Base-by-base conservation (phyloP, 2,329 filamentous ascomycete species). In the Emericellopsis cladophorae region DNA sequence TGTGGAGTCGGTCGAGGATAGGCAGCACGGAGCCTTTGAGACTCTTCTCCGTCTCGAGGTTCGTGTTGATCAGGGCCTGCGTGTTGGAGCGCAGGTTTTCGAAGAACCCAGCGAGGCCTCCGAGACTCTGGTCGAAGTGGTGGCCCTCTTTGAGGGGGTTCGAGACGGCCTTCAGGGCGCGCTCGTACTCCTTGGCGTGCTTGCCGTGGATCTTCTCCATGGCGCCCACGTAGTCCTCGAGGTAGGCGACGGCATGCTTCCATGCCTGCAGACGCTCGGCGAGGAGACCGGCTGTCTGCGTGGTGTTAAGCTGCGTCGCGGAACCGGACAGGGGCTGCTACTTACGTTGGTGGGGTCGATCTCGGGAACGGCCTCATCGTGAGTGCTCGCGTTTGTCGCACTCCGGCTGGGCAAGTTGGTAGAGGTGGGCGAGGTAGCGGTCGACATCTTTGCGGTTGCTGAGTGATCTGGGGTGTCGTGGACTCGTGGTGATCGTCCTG, bases 51-150 rank as follows among this genome's bases (percentile, higher is more conserved):
- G 89, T 95, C 60, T 96, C 90, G 51, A 81, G 66, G 60, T 95
- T 90, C 55, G 84, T 81, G 61, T 92, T 94, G 53, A 88, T 78
- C 53, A 96, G 75, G 36, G 82, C 84, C 73, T 94, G 85, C 5
- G 90, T 95, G 64, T 96, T 96, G 52, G 81, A 74, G 44, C 89
- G 80, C 65, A 98, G 79, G 61, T 92, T 95, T 64, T 96, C 90
- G 55, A 96, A 95, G 64, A 95, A 78, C 45, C 86, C 84, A 36
- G 87, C 81, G 42, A 98, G 66, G 45, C 92, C 92, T 16, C 87
- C 88, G n/a, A 90, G 68, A 44, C 75, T 80, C 60, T 93, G 83
- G 55, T 94, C 87, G 56, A 96, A 98, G 64, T 98, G 92, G 51
- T 94, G 79, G 3, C 84, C 87, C 61, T 96, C 87, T 58, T 76